Conservation (phyloP, 176 grass and related monocot species). For the Secale cereale region DNA sequence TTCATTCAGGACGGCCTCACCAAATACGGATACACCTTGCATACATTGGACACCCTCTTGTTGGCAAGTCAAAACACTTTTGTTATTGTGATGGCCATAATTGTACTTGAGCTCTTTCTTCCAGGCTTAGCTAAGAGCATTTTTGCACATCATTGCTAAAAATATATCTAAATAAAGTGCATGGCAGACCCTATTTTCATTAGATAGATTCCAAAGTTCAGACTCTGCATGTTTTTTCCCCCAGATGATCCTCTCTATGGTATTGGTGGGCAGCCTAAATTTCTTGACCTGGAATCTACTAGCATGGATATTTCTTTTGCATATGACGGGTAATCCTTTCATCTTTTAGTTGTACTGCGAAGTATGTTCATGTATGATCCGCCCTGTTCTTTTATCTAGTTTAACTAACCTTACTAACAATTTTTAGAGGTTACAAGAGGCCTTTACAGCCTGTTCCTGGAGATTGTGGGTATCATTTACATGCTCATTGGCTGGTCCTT, state of each 20-base stretch:
- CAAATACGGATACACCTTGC: conserved; percentile 91
- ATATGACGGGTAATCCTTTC: conserved; percentile 69
- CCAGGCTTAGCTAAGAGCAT: background rate
- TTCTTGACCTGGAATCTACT: conserved; percentile 31
- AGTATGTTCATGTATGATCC: background rate
- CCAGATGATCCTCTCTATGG: conserved; percentile 87
- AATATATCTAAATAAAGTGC: background rate
- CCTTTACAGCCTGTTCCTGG: conserved; percentile 75
- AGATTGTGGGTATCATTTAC: conserved; percentile 84
- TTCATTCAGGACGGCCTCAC: conserved; percentile 81
- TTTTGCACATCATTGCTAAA: background rate
- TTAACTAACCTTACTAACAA: background rate
- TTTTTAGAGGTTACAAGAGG: conserved; percentile 77
- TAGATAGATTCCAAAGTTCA: conserved; percentile 3
- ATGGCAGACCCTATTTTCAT: conserved; percentile 3
- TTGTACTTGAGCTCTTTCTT: background rate
- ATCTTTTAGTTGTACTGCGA: conserved; percentile 8
- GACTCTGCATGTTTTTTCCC: background rate
- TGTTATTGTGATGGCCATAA: background rate
- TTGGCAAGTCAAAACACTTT: conserved; percentile 40
- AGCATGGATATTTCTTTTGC: conserved; percentile 47
- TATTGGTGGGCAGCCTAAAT: conserved; percentile 65
- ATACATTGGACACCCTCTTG: conserved; percentile 79
- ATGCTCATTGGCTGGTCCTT: conserved; percentile 82
- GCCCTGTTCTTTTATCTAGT: background rate